Evolutionary conservation across 2,329 filamentous ascomycete species (phyloP), one percentile per base, ranked within the genome.

Genomic region (Dactylellina sp.): DNA sequence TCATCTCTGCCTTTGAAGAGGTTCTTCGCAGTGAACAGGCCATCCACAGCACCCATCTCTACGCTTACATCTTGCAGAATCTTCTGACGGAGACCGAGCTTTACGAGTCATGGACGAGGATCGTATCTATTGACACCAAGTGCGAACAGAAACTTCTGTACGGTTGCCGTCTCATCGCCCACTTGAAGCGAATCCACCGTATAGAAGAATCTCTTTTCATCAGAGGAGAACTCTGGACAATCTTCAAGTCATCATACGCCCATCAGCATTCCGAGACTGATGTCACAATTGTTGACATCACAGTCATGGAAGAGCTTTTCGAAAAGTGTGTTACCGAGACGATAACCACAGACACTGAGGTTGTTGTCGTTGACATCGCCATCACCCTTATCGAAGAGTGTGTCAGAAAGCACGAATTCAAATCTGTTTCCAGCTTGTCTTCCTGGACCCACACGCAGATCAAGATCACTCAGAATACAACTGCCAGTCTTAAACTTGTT

Each of bases 51-150:
- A 56, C 50, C 7, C 52, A 53, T 22, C 22, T 59, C 25, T 68
- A 59, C 25, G 39, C 50, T n/a, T 59, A 57, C 6, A 40, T 68
- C 9, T 25, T 68, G 22, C 44, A 59, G 14, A 47, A 49, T 12
- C 42, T 68, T 16, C 39, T 68, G 7, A 53, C 52, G 6, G 63
- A 68, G 42, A 68, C 63, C 40, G 63, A 68, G 18, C 39, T 68
- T 7, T 68, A 68, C 12, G 63, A 68, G 22, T 47, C 50, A 7
- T 68, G 63, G 63, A 57, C 50, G 35, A 53, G 25, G 22, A 52
- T 63, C 14, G n/a, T 46, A 9, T 32, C 47, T 3, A 55, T 63
- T 20, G 46, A 63, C 28, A 37, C 52, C 22, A 53, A 52, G 35
- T 63, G 60, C 47, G 60, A 63, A 47, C 46, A 63, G 24, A 63